A percentile compares a stretch with the other conserved stretches of the same genome.
These are phyloP conservation scores for Gnomoniopsis smithogilvyi DNA, from an alignment of 2,329 filamentous ascomycete genomes.

Conservation along the genomic window DNA sequence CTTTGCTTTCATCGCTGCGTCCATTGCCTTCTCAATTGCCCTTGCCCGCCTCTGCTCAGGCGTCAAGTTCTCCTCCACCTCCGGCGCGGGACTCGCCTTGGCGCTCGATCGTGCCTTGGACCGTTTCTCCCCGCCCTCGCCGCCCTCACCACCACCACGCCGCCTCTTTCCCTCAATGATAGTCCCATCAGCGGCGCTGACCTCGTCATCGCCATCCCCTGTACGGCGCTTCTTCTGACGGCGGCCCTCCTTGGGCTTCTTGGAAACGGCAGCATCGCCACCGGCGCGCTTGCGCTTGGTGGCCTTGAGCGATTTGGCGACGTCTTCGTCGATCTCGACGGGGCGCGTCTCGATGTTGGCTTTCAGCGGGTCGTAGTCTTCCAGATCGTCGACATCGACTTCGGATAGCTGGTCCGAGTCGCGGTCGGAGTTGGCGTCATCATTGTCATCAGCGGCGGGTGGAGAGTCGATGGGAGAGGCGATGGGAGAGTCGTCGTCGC, in stretches of 20 bases:
- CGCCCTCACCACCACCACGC: slow-evolving; percentile 28
- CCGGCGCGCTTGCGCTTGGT: slow-evolving; percentile 64
- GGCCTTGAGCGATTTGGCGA: slow-evolving; percentile 60
- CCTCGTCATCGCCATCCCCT: slow-evolving; percentile 43
- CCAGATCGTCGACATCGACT: slow-evolving; percentile 67
- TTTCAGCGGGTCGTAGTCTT: slow-evolving; percentile 64
- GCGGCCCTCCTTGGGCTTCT: slow-evolving; percentile 73
- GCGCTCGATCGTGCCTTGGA: slow-evolving; percentile 35
- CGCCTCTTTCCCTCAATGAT: slow-evolving; percentile 46
- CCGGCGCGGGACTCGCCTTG: slow-evolving; percentile 45
- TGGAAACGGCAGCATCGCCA: slow-evolving; percentile 56
- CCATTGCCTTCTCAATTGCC: slow-evolving; percentile 82
- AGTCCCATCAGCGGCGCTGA: slow-evolving; percentile 37
- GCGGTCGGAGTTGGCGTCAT: slow-evolving; percentile 44
- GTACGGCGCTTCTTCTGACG: slow-evolving; percentile 63
- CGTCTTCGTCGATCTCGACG: slow-evolving; percentile 65
- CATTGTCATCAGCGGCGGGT: not conserved
- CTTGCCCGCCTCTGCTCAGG: slow-evolving; percentile 81
- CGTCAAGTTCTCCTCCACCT: slow-evolving; percentile 74
- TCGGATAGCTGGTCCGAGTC: slow-evolving; percentile 63
- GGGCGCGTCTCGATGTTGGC: slow-evolving; percentile 62
- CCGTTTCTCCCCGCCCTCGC: slow-evolving; percentile 41
- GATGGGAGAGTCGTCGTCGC: slow-evolving; percentile 7
- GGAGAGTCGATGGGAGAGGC: not conserved
- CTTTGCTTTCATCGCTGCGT: slow-evolving; percentile 82